A percentile compares a stretch with the other conserved stretches of the same genome.
Conservation (phyloP, 495 filamentous ascomycete species). For the Xylaria nigripes region DNA sequence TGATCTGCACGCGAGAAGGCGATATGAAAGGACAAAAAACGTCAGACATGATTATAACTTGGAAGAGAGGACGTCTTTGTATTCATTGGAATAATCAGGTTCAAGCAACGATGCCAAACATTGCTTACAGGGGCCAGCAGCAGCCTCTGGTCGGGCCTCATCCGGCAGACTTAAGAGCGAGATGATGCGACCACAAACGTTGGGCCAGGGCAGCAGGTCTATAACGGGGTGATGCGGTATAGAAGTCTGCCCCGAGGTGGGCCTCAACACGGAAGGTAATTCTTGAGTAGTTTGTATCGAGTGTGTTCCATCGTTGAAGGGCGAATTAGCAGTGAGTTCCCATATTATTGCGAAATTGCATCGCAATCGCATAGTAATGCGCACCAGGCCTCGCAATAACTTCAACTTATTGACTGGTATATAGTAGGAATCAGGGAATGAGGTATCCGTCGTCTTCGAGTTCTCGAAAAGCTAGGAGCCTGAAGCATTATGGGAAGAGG, state of each 20-base stretch:
- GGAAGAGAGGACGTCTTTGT: neutral
- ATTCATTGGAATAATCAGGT: too few relatives aligned
- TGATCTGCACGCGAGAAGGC: too few relatives aligned
- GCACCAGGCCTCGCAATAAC: constrained; percentile 17
- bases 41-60: neutral
- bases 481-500: neutral
- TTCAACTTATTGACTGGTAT: constrained; percentile 23
- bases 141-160: constrained; percentile 28
- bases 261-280: constrained; percentile 20
- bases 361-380: constrained; percentile 23
- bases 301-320: constrained; percentile 13
- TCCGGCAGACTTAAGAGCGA: constrained; percentile 33
- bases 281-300: constrained; percentile 6
- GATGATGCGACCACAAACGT: constrained; percentile 38
- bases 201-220: constrained; percentile 45
- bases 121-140: constrained; percentile 22
- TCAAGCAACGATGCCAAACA: neutral
- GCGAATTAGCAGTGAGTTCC: constrained; percentile 14
- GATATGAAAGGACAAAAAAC: too few relatives aligned
- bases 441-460: neutral
- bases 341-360: constrained; percentile 7
- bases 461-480: neutral
- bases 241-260: constrained; percentile 18
- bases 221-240: constrained; percentile 44
- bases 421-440: constrained; percentile 25